phyloP scores from a whole-genome alignment of 1,284 basidiomycete genomes.

The Porogramme epimiltina region DNA sequence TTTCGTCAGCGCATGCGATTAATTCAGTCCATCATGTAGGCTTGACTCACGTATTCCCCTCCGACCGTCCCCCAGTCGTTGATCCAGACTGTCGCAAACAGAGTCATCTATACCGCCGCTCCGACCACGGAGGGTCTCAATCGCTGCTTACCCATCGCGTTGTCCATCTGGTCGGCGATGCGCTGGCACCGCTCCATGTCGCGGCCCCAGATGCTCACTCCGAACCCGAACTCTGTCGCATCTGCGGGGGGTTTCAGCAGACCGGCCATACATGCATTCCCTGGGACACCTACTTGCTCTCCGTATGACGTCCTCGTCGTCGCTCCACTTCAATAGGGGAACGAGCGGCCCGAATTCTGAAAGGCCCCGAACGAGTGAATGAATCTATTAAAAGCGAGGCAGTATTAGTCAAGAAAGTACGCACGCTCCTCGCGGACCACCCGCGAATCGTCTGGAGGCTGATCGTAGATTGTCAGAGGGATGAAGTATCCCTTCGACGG shows the following conservation, averaged over 20 bases:
- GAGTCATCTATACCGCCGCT: too few species aligned
- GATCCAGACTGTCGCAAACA: slow-evolving; percentile 9
- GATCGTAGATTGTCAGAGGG: slow-evolving; percentile 15
- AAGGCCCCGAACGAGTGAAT: neutral
- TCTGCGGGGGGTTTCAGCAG: neutral
- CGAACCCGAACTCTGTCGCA: slow-evolving; percentile 9
- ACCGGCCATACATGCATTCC: neutral
- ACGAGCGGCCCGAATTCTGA: slow-evolving; percentile 19
- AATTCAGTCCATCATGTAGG: too few species aligned
- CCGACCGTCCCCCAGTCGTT: slow-evolving; percentile 9
- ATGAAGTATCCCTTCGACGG: slow-evolving; percentile 15
- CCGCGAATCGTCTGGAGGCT: slow-evolving; percentile 19
- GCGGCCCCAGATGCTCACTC: slow-evolving; percentile 7
- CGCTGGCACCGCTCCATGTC: slow-evolving; percentile 6
- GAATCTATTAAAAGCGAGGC: neutral
- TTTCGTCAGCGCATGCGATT: neutral
- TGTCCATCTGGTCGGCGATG: slow-evolving; percentile 3
- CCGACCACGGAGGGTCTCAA: too few species aligned
- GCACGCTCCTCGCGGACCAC: slow-evolving; percentile 19
- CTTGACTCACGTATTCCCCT: slow-evolving; percentile 7
- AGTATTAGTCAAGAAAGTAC: neutral
- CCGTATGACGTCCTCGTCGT: slow-evolving; percentile 17
- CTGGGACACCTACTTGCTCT: slow-evolving; percentile 17
- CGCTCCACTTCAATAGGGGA: slow-evolving; percentile 18
- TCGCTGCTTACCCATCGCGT: slow-evolving; percentile 8